Conservation (phyloP, 345 rosid species). For the Aquilaria sinensis region DNA sequence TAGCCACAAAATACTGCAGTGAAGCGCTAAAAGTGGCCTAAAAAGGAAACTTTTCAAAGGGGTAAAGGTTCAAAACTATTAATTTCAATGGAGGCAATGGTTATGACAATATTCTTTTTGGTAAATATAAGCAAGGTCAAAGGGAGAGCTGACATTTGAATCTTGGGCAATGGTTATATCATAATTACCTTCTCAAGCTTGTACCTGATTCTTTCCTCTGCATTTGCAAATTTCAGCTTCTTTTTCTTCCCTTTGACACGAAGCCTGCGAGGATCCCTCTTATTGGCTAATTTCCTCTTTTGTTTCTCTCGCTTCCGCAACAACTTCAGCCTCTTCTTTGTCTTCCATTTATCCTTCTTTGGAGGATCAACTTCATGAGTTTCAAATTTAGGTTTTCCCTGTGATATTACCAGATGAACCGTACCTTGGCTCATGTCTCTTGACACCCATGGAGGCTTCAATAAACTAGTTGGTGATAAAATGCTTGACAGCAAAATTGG, state of each 20-base stretch:
- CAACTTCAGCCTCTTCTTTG: constrained; percentile 68
- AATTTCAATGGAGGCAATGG: too few relatives aligned
- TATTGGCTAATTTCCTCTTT: constrained; percentile 77
- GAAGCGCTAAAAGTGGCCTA: too few relatives aligned
- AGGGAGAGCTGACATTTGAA: too few relatives aligned
- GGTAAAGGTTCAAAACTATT: too few relatives aligned
- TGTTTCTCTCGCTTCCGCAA: constrained; percentile 72
- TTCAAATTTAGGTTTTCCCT: constrained; percentile 92
- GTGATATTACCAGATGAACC: constrained; percentile 67
- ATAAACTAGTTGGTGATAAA: constrained; percentile 9
- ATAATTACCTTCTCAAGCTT: constrained; percentile 76
- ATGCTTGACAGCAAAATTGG: neutral
- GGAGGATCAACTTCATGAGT: constrained; percentile 70
- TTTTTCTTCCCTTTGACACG: constrained; percentile 58
- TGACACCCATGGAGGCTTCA: constrained; percentile 23
- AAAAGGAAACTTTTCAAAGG: too few relatives aligned
- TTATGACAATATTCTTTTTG: too few relatives aligned
- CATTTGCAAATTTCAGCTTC: constrained; percentile 58
- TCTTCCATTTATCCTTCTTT: constrained; percentile 74
- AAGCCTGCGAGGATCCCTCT: constrained; percentile 69
- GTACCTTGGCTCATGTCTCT: constrained; percentile 58
- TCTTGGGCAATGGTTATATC: neutral
- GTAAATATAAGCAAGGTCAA: too few relatives aligned
- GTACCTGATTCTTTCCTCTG: constrained; percentile 64
- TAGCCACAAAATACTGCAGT: too few relatives aligned